A percentile compares a stretch with the other conserved stretches of the same genome.
phyloP scores from a whole-genome alignment of 768 basidiomycete species.

The Glaciozyma antarctica region DNA sequence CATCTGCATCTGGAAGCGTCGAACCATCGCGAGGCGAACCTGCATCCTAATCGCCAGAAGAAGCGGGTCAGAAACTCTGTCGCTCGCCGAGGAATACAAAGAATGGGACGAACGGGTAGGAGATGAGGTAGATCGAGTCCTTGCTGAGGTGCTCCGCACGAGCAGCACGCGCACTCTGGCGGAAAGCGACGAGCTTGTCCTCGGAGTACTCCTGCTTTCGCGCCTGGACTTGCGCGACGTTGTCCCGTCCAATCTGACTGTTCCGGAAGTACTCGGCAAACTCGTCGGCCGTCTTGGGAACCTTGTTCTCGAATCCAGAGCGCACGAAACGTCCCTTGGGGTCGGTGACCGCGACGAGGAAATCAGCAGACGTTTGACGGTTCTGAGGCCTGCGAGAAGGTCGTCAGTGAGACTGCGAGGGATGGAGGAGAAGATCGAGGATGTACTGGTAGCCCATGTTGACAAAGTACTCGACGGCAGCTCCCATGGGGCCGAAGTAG shows the following conservation, averaged over 20 bases:
- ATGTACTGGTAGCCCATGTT: constrained; percentile 47
- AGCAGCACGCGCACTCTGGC: constrained; percentile 38
- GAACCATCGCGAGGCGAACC: constrained; percentile 44
- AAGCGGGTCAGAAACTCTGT: constrained; percentile 44
- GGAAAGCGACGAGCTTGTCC: constrained; percentile 37
- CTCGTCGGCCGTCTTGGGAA: constrained; percentile 45
- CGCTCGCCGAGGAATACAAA: constrained; percentile 41
- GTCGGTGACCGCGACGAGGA: constrained; percentile 49
- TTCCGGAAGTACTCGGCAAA: constrained; percentile 44
- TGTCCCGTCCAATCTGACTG: constrained; percentile 38
- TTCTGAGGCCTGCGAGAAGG: constrained; percentile 13
- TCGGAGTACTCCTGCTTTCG: constrained; percentile 32
- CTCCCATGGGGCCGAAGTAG: constrained; percentile 60
- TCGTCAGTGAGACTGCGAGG: neutral
- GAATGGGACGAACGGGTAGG: constrained; percentile 45
- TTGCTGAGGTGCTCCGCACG: constrained; percentile 40
- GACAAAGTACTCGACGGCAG: constrained; percentile 64
- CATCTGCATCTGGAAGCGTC: constrained; percentile 46
- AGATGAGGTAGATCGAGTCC: constrained; percentile 45
- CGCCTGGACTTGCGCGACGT: constrained; percentile 35
- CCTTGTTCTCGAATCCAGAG: constrained; percentile 40
- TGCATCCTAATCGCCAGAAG: constrained; percentile 46
- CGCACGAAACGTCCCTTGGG: constrained; percentile 51
- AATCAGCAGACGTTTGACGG: constrained; percentile 41
- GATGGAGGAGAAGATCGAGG: no score